phyloP scores from a whole-genome alignment of 2,329 filamentous ascomycete species.

The Fusarium sp. region DNA sequence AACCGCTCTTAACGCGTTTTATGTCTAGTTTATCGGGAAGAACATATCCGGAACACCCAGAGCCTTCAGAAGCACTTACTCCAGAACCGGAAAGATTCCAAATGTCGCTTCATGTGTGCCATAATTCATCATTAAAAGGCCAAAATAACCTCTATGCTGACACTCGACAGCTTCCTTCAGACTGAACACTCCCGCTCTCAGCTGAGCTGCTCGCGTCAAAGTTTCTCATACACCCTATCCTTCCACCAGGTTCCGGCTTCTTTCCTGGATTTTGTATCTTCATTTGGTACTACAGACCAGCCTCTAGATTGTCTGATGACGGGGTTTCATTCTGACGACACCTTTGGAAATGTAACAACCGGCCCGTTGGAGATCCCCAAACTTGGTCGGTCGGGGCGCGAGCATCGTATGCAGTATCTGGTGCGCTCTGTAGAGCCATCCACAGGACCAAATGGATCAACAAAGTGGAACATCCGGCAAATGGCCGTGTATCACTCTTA shows the following conservation, averaged over 20 bases:
- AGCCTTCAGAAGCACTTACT: slow-evolving; percentile 1
- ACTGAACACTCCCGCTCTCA: slow-evolving; percentile 4
- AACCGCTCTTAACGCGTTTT: too few species aligned
- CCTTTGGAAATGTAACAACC: not conserved
- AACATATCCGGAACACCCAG: not conserved
- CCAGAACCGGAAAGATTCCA: slow-evolving; percentile 26
- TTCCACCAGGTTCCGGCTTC: slow-evolving; percentile 26
- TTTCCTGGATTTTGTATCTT: slow-evolving; percentile 22
- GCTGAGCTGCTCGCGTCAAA: slow-evolving; percentile 17
- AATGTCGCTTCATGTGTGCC: slow-evolving; percentile 16
- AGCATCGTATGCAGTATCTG: slow-evolving; percentile 24
- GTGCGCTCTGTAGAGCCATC: slow-evolving; percentile 19
- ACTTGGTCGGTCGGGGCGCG: slow-evolving; percentile 20
- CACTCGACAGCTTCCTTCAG: slow-evolving; percentile 12
- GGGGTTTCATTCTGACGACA: slow-evolving; percentile 14
- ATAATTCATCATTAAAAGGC: not conserved
- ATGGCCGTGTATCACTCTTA: slow-evolving; percentile 35
- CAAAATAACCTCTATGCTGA: not conserved
- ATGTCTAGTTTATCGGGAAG: not conserved
- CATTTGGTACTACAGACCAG: slow-evolving; percentile 11
- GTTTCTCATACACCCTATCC: not conserved
- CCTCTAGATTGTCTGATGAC: slow-evolving; percentile 29
- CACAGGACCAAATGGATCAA: not conserved
- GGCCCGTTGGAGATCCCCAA: not conserved
- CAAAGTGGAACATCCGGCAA: slow-evolving; percentile 22